Evolutionary conservation across 2,329 filamentous ascomycete species (phyloP), one percentile per base, ranked within the genome.

Genomic region (Ophiognomonia clavigignenti-juglandacearum): DNA sequence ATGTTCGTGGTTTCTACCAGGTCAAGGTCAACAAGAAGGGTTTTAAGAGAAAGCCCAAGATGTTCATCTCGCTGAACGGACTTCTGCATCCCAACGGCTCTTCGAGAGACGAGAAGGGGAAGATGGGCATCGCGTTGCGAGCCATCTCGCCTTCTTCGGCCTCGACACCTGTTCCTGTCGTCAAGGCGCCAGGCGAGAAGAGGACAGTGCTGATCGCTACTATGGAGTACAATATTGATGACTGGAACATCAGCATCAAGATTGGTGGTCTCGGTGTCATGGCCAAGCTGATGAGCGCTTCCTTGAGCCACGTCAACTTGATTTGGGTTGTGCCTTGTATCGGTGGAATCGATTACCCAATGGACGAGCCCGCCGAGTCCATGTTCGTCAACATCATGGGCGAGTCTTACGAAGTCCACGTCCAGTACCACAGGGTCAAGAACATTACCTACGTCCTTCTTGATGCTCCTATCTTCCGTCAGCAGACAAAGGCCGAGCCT

Each of bases 211-310:
- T 86, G 19, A 83, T 86, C 44, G 82, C 80, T 11, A 85, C 82
- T 6, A 84, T 86, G 78, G 82, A 86, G 61, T 86, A 86, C 63
- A 81, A 85, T 52, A 85, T 86, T 50, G 78, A 82, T 46, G 82
- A 86, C 58, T 85, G 82, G 78, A 72, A 64, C 4, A 82, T 86
- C 64, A 85, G 83, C 62, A 81, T 86, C 64, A 86, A 86, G 64
- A 86, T 86, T 41, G 82, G 82, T 52, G 82, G 82, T 53, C 69
- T 86, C 6, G 82, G 82, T 62, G 82, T 85, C 51, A 86, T 86
- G 82, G 81, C 82, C 32, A 79, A 83, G 57, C 66, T 85, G 4
- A 86, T 85, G 82, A 78, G 78, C 18, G 81, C 82, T 58, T 77
- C 81, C 42, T 71, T 86, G 14, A 68, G 75, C 6, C 80, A 85